A percentile compares a stretch with the other conserved stretches of the same genome.
phyloP scores from a whole-genome alignment of 768 basidiomycete genomes.

The Phylloporus sp. region DNA sequence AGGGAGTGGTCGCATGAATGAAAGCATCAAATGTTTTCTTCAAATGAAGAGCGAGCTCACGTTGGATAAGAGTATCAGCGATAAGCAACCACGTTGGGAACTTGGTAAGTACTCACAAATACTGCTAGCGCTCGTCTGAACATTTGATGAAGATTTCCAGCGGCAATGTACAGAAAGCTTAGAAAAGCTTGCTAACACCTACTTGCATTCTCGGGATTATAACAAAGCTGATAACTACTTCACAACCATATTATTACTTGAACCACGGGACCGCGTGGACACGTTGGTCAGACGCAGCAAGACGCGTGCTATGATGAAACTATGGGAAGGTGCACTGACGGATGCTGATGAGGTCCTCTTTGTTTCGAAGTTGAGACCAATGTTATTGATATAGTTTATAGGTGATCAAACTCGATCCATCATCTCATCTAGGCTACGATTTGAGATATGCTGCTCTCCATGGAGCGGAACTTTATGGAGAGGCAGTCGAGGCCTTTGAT shows the following conservation, averaged over 20 bases:
- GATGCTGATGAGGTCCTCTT: constrained; percentile 1
- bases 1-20: neutral
- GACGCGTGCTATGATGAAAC: neutral
- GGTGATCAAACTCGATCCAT: neutral
- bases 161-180: neutral
- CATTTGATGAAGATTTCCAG: neutral
- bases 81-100: no score
- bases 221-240: neutral
- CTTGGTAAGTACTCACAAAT: neutral
- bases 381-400: neutral
- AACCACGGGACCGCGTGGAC: neutral
- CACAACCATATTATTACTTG: neutral
- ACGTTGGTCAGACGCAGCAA: neutral
- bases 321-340: neutral
- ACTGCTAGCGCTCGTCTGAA: neutral
- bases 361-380: neutral
- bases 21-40: neutral
- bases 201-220: neutral
- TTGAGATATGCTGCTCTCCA: neutral
- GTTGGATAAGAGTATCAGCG: neutral
- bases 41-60: neutral
- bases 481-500: neutral
- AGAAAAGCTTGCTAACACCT: neutral
- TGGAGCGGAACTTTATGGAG: neutral
- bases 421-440: constrained; percentile 4